Percentiles rank a stretch among this genome's conserved stretches.
Evolutionary conservation across 805 yeast genomes (phyloP).

Genomic region (Wickerhamiella australiensis): DNA sequence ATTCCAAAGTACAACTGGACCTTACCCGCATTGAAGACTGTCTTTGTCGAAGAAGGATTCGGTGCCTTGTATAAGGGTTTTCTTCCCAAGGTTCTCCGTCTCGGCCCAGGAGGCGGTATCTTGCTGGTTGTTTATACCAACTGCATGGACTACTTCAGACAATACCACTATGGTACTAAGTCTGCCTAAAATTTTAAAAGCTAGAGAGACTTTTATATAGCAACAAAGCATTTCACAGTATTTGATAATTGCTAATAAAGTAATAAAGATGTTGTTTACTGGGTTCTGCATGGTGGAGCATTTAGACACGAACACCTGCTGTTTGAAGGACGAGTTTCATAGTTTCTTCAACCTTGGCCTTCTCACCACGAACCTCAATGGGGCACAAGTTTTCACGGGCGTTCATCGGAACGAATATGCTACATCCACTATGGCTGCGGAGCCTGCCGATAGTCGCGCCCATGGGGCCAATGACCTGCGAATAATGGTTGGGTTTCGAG

Average conservation of each 20-base stretch:
- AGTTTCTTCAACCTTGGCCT: conserved; percentile 10
- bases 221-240: no score
- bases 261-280: no score
- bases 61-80: conserved; percentile 89
- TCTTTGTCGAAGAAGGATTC: conserved; percentile 85
- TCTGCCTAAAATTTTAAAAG: not conserved
- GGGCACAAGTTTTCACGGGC: conserved; percentile 13
- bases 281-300: no score
- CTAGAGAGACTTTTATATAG: not conserved
- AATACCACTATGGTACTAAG: conserved; percentile 10
- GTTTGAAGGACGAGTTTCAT: not conserved
- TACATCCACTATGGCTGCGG: conserved; percentile 39
- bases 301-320: not conserved
- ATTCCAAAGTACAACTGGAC: conserved; percentile 89
- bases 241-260: no score
- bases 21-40: conserved; percentile 58
- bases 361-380: conserved; percentile 13
- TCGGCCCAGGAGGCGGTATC: conserved; percentile 99
- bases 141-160: conserved; percentile 77
- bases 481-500: conserved; percentile 39
- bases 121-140: conserved; percentile 91
- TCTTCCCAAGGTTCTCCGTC: conserved; percentile 89
- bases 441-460: conserved; percentile 55
- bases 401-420: conserved; percentile 16
- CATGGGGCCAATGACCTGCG: conserved; percentile 61